Conservation (phyloP, 352 stramenopile species). For the Thraustochytrium striatum region DNA sequence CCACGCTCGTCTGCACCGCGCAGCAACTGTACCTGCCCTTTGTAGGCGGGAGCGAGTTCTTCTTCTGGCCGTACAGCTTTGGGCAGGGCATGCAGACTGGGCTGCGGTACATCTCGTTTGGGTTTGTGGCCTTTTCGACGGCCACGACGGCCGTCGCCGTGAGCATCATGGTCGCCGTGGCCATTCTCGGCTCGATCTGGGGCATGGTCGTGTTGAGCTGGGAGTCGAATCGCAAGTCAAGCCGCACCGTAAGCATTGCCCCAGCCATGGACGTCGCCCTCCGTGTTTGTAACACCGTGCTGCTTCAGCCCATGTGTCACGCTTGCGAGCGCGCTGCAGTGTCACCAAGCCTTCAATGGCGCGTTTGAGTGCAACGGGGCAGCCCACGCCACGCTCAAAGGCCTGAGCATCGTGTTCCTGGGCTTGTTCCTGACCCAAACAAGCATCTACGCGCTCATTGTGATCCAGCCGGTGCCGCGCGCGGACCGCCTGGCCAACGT, state of each 20-base stretch:
- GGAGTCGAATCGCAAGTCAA: too few species aligned
- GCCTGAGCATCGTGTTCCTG: neutral
- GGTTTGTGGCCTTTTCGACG: neutral
- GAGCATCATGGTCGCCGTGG: neutral
- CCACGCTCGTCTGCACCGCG: neutral
- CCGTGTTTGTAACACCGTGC: too few species aligned
- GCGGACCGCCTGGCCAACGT: neutral
- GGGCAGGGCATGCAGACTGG: too few species aligned
- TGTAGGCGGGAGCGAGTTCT: neutral
- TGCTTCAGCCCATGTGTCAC: slow-evolving; percentile 1
- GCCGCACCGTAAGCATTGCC: too few species aligned
- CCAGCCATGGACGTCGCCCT: too few species aligned
- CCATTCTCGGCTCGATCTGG: too few species aligned
- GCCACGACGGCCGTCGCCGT: neutral
- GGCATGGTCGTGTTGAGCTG: too few species aligned
- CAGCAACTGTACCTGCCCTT: slow-evolving; percentile 24
- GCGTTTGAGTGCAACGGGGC: neutral
- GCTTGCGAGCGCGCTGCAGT: neutral
- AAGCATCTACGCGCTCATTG: neutral
- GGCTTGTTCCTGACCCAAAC: neutral
- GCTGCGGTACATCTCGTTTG: slow-evolving; percentile 13
- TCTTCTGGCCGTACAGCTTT: too few species aligned
- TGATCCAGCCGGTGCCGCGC: neutral
- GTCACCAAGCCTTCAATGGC: neutral
- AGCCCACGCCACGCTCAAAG: neutral